These are phyloP conservation scores for Cytospora mali DNA, from an alignment of 2,329 filamentous ascomycete species.

Conservation along the genomic window DNA sequence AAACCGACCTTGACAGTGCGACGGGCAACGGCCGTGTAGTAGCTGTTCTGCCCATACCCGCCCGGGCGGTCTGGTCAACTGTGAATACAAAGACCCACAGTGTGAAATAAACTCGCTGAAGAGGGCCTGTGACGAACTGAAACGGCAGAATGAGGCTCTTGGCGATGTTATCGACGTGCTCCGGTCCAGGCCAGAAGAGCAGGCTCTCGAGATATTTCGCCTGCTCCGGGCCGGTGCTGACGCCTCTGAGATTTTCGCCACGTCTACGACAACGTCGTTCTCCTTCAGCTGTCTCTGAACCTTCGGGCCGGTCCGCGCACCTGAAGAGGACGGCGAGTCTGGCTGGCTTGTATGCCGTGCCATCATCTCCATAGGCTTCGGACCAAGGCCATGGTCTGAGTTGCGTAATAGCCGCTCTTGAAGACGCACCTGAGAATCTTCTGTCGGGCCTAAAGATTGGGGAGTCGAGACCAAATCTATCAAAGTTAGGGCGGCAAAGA, in stretches of 20 bases:
- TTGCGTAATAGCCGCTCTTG: not conserved
- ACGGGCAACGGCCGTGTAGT: not conserved
- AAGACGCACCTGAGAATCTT: not conserved
- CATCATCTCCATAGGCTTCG: not conserved
- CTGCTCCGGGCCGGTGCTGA: not conserved
- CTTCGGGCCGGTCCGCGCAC: not conserved
- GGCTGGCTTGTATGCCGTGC: not conserved
- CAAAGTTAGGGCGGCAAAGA: not conserved
- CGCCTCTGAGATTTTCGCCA: not conserved
- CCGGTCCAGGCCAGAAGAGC: not conserved
- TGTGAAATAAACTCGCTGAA: not conserved
- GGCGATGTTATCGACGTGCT: not conserved
- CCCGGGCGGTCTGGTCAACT: not conserved
- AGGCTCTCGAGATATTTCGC: not conserved
- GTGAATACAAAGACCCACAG: not conserved
- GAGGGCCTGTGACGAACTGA: not conserved
- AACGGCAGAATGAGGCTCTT: not conserved
- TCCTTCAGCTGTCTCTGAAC: not conserved
- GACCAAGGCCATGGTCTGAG: not conserved
- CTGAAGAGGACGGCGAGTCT: not conserved
- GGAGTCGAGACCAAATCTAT: not conserved
- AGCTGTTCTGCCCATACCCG: not conserved
- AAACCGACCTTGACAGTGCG: not conserved
- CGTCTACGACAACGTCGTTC: not conserved
- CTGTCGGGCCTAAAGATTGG: not conserved